Base-by-base conservation (phyloP, 2,329 filamentous ascomycete genomes). In the Penicillium decumbens region DNA sequence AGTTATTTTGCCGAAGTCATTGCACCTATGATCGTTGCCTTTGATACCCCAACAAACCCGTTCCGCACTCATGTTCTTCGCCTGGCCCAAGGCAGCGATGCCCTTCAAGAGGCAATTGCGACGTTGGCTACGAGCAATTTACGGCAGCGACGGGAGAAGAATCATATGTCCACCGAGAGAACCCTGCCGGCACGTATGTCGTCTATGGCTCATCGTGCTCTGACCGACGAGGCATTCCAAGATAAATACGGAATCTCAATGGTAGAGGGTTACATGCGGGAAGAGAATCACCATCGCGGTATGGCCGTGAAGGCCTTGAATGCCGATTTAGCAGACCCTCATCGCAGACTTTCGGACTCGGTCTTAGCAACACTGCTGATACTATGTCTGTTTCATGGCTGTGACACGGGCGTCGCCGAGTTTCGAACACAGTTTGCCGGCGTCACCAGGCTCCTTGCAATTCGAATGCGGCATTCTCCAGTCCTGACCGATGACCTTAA, bases 1-100 rank as follows among this genome's bases (percentile, higher is more conserved):
- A 87, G 95, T 66, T 95, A 95, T 71, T 96, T 95, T 71, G 86
- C 91, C 65, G 90, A 89, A 69, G 88, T 89, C 64, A 91, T 97
- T 74, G 93, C 90, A 58, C 88, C 89, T 4, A 89, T 89, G 51
- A 88, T 96, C 71, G 90, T 96, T 43, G 88, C 90, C 58, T 90
- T 95, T 67, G 92, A 97, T 66, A 85, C 85, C 9, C 86, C 88
- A 1, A 80, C 79, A 54, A 96, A 95, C 67, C 92, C 92, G 1
- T 96, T 92, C 67, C 80, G 90, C 53, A 83, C 85, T 60, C 87
- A 95, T 65, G 83, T 96, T 47, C 77, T 95, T 51, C 83, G 83
- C 47, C 78, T 96, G 43, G 89, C 90, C 10, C 78, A 83, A 57
- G 78, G 81, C 51, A 95, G 88, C 68, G 83, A 86, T 59, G 90